Evolutionary conservation across 805 yeast species (phyloP).

Genomic region (Zygotorulaspora sp.): DNA sequence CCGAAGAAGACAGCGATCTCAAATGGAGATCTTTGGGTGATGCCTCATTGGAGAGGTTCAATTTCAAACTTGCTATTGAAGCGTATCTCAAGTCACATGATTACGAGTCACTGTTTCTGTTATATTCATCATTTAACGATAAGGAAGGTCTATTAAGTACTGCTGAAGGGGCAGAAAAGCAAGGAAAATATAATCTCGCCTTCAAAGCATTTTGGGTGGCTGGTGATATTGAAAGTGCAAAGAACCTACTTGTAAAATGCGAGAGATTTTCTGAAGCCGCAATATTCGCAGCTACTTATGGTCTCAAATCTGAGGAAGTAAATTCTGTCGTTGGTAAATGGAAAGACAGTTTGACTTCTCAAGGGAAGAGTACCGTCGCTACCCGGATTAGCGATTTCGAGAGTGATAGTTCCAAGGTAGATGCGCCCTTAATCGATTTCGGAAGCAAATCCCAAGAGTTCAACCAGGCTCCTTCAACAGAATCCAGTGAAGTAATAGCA

Average conservation of each 20-base stretch:
- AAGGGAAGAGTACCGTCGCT: slow-evolving; percentile 55
- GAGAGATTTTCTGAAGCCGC: slow-evolving; percentile 83
- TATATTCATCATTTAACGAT: slow-evolving; percentile 79
- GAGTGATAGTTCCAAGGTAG: slow-evolving; percentile 18
- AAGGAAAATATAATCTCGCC: slow-evolving; percentile 83
- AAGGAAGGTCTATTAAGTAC: slow-evolving; percentile 53
- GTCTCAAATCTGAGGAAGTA: slow-evolving; percentile 43
- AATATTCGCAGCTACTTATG: slow-evolving; percentile 69
- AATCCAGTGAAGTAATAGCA: slow-evolving; percentile 14
- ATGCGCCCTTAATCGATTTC: slow-evolving; percentile 40
- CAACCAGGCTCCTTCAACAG: slow-evolving; percentile 9
- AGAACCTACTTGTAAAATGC: slow-evolving; percentile 59
- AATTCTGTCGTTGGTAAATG: slow-evolving; percentile 52
- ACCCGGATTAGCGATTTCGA: slow-evolving; percentile 52
- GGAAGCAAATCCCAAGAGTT: slow-evolving; percentile 31
- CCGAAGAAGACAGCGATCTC: slow-evolving; percentile 49
- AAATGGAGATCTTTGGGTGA: slow-evolving; percentile 95
- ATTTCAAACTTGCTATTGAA: slow-evolving; percentile 72
- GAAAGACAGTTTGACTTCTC: slow-evolving; percentile 52
- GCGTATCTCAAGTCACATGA: slow-evolving; percentile 78
- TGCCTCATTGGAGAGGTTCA: slow-evolving; percentile 71
- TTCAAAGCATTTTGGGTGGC: slow-evolving; percentile 88
- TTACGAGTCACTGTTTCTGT: slow-evolving; percentile 70
- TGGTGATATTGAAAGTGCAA: slow-evolving; percentile 62
- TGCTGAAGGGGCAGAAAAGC: slow-evolving; percentile 61